Evolutionary conservation across 2,329 filamentous ascomycete genomes (phyloP).

Genomic region (Apiospora rasikravindrae): DNA sequence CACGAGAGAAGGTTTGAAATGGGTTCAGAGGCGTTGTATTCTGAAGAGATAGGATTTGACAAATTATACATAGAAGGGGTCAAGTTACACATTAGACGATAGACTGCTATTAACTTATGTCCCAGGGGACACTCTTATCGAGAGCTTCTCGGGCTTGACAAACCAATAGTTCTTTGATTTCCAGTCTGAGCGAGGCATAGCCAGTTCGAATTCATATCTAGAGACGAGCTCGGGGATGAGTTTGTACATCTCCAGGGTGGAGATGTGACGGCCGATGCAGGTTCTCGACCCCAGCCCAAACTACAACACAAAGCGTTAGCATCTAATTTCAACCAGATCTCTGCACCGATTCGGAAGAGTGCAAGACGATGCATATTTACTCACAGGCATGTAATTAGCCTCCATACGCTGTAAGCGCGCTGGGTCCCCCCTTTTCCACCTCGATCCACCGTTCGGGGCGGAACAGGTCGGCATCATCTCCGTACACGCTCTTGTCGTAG

Average conservation of each 20-base stretch:
- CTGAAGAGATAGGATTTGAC: background rate
- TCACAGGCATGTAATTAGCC: background rate
- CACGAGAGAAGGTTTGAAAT: background rate
- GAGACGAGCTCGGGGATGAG: background rate
- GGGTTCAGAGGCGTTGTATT: background rate
- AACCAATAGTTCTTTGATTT: background rate
- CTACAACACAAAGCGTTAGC: background rate
- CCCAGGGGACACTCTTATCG: background rate
- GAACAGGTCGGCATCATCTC: constrained; percentile 36
- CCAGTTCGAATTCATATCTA: background rate
- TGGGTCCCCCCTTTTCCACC: background rate
- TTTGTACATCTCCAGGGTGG: background rate
- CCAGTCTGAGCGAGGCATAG: background rate
- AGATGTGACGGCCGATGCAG: background rate
- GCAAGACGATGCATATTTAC: background rate
- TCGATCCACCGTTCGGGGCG: constrained; percentile 41
- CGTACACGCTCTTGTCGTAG: constrained; percentile 33
- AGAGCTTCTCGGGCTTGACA: background rate
- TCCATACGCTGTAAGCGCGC: background rate
- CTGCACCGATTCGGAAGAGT: background rate
- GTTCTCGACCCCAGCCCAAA: background rate
- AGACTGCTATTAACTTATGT: no score
- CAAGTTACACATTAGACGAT: no score
- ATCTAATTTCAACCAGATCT: background rate
- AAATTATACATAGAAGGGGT: no score